phyloP scores from a whole-genome alignment of 306 rosid genomes.

The Argentina anserina region DNA sequence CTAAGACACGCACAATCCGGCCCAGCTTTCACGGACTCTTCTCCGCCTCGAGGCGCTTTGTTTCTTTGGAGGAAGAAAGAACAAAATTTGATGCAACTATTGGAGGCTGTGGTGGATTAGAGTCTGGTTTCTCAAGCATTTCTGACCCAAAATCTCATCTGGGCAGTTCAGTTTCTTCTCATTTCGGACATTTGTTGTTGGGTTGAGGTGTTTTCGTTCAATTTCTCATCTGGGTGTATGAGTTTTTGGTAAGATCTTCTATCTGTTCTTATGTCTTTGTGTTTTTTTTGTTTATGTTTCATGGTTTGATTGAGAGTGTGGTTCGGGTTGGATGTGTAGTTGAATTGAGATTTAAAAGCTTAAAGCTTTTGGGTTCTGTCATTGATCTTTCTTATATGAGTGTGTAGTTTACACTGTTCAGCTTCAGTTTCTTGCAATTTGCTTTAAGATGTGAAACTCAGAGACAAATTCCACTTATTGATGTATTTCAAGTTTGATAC shows the following conservation, averaged over 20 bases:
- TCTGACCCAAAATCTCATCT: conserved; percentile 26
- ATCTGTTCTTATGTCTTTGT: background rate
- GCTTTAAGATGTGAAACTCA: background rate
- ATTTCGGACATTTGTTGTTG: background rate
- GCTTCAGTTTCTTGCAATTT: background rate
- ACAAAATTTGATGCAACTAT: conserved; percentile 21
- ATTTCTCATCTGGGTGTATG: conserved; percentile 26
- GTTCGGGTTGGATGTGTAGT: background rate
- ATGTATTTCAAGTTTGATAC: background rate
- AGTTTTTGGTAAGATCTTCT: conserved; percentile 14
- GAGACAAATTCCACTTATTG: background rate
- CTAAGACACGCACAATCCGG: conserved; percentile 28
- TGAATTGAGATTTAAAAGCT: conserved; percentile 8
- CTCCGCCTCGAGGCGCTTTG: conserved; percentile 27
- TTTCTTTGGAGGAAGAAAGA: background rate
- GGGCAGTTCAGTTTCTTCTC: conserved; percentile 18
- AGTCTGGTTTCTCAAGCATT: conserved; percentile 3
- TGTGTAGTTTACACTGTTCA: background rate
- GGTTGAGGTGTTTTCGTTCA: conserved; percentile 1
- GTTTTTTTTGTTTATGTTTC: background rate
- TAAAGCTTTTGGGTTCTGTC: background rate
- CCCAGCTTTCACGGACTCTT: conserved; percentile 24
- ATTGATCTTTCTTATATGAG: background rate
- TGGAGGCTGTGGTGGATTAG: conserved; percentile 19
- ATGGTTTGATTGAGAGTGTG: conserved; percentile 3